A percentile compares a stretch with the other conserved stretches of the same genome.
These are phyloP conservation scores for Fusarium humuli DNA, from an alignment of 2,329 filamentous ascomycete species.

Conservation along the genomic window DNA sequence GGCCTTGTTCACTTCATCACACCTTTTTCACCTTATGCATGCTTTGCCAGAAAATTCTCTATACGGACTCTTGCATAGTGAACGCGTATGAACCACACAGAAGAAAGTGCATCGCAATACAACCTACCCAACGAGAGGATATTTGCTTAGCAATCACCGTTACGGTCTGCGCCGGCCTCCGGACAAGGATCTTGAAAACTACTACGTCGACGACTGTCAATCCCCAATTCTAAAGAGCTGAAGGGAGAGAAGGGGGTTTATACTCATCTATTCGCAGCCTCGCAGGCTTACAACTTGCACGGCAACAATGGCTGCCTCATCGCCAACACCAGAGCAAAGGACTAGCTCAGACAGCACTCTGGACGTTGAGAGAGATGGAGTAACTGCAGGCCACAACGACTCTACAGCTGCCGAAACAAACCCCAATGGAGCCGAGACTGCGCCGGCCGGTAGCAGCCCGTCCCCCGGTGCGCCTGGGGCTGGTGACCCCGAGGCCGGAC, in stretches of 20 bases:
- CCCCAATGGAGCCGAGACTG: conserved; percentile 19
- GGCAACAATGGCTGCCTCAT: conserved; percentile 29
- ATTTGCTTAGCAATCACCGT: conserved; percentile 35
- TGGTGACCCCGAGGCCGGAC: conserved; percentile 50
- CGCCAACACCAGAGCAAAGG: conserved; percentile 32
- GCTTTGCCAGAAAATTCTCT: background rate
- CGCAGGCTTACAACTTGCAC: conserved; percentile 1
- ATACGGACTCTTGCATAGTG: conserved; percentile 1
- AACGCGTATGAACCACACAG: background rate
- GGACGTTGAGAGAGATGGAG: conserved; percentile 44
- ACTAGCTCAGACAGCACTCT: conserved; percentile 48
- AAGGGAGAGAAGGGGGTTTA: background rate
- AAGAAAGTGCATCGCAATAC: background rate
- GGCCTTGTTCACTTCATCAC: conserved; percentile 6
- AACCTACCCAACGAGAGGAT: background rate
- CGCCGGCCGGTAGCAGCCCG: conserved; percentile 19
- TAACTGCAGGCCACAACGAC: background rate
- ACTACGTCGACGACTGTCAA: conserved; percentile 28
- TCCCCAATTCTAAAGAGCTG: background rate
- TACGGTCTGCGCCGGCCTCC: conserved; percentile 37
- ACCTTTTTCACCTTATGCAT: conserved; percentile 1
- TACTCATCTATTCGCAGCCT: background rate
- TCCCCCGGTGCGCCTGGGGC: conserved; percentile 19
- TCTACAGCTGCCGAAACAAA: conserved; percentile 15
- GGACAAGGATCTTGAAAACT: conserved; percentile 19